Base-by-base conservation (phyloP, 2,329 filamentous ascomycete genomes). In the Keithomyces neogunnii region DNA sequence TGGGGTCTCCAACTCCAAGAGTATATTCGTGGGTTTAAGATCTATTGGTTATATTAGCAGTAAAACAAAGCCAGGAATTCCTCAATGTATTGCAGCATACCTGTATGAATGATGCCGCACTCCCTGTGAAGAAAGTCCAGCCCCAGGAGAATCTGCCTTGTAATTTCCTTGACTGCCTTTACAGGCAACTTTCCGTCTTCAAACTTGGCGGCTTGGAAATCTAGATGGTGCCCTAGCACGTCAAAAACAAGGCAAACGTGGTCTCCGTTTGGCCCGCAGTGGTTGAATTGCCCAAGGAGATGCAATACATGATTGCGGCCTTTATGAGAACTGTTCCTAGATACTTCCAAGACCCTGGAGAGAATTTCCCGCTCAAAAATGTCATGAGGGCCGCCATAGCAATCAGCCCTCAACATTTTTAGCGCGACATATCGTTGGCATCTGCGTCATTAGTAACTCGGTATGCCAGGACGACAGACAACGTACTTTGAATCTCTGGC, bases 401-500 rank as follows among this genome's bases (percentile, higher is more conserved):
- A 48, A 31, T 48, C 47, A 31, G 36, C 36, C 28, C 47, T 48
- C 26, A 48, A n/a, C 28, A 48, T 3, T 31, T 42, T 48, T 13
- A 48, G 47, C n/a, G 47, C 47, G 7, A 48, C 47, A 40, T 48
- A 48, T 48, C 47, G 8, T 30, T 31, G 47, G 33, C 43, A 45
- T 45, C 43, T 45, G 13, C 30, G 9, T 45, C 26, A 13, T 32
- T n/a, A 33, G 29, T 26, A 42, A 31, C 11, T n/a, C 13, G 1
- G 36, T 30, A 31, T 40, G 5, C 36, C 3, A 30, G 9, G 28
- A 31, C 36, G 28, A 42, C 26, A 5, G 4, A 44, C 8, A 35
- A 46, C 51, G 30, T 45, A 55, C 56, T 44, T 31, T 3, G 26
- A 29, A 45, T 59, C 56, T 5, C 29, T 33, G 13, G 58, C 61